Percentiles rank a stretch among this genome's conserved stretches.
These are phyloP conservation scores for Candida ulmi DNA, from an alignment of 805 yeast genomes.

Conservation along the genomic window DNA sequence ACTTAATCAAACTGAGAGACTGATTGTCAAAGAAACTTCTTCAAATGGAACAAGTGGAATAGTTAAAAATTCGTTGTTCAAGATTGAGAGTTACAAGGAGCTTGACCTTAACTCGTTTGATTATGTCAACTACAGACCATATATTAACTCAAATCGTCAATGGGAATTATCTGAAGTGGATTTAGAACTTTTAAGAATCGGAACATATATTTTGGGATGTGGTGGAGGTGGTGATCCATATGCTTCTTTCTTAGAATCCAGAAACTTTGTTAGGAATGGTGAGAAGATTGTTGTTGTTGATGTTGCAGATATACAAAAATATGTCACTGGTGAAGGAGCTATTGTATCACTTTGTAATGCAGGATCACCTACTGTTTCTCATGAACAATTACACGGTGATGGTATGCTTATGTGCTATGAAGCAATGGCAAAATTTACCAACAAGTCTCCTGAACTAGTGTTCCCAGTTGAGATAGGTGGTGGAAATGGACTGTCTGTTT, in stretches of 20 bases:
- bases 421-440: conserved; percentile 25
- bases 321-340: conserved; percentile 18
- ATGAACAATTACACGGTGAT: conserved; percentile 30
- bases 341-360: conserved; percentile 28
- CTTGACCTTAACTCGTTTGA: too few species aligned
- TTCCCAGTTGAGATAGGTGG: conserved; percentile 40
- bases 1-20: conserved; percentile 28
- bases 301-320: conserved; percentile 7
- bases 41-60: too few species aligned
- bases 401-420: conserved; percentile 23
- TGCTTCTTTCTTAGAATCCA: conserved; percentile 29
- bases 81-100: too few species aligned
- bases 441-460: conserved; percentile 28
- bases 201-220: conserved; percentile 43
- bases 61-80: too few species aligned
- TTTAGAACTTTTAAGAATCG: conserved; percentile 35
- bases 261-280: conserved; percentile 31
- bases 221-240: conserved; percentile 51
- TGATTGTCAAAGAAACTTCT: too few species aligned
- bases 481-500: conserved; percentile 32
- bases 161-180: conserved; percentile 25
- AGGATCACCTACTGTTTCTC: conserved; percentile 18
- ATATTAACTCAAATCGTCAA: conserved; percentile 18
- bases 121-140: conserved; percentile 9
- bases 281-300: conserved; percentile 30